A percentile compares a stretch with the other conserved stretches of the same genome.
phyloP scores from a whole-genome alignment of 2,329 filamentous ascomycete species.

The Onygenales sp. region DNA sequence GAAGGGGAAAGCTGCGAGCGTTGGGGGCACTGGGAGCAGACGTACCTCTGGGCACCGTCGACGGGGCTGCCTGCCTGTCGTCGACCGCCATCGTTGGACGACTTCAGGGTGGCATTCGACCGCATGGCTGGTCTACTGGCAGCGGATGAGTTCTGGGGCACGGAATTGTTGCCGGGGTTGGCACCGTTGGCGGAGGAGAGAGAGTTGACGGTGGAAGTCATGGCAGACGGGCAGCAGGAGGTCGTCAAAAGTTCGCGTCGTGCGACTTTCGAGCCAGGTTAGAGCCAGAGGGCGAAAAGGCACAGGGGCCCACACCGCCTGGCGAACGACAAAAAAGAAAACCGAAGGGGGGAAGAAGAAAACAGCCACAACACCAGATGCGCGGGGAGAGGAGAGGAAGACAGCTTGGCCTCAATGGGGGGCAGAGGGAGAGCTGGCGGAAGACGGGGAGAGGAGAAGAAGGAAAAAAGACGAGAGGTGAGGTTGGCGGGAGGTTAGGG shows the following conservation, averaged over 20 bases:
- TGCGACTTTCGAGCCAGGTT: background rate
- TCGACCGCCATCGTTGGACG: conserved; percentile 40
- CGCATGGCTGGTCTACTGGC: conserved; percentile 39
- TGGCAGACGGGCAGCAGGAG: conserved; percentile 12
- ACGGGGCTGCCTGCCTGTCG: conserved; percentile 48
- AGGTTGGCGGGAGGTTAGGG: background rate
- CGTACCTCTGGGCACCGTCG: conserved; percentile 47
- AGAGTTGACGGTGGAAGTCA: conserved; percentile 34
- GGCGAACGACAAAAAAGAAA: conserved; percentile 12
- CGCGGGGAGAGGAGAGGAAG: conserved; percentile 10
- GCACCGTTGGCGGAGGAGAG: conserved; percentile 26
- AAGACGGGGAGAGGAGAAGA: conserved; percentile 5
- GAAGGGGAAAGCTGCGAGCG: background rate
- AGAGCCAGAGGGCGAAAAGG: conserved; percentile 18
- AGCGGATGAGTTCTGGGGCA: conserved; percentile 22
- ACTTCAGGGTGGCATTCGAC: conserved; percentile 41
- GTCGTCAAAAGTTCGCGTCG: background rate
- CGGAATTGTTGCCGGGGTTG: conserved; percentile 26
- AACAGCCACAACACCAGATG: conserved; percentile 6
- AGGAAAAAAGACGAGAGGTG: conserved; percentile 1
- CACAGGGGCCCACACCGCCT: conserved; percentile 26
- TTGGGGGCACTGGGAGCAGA: conserved; percentile 10
- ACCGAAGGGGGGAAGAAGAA: conserved; percentile 11
- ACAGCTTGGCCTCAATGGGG: conserved; percentile 5
- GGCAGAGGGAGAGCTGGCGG: conserved; percentile 2